phyloP scores from a whole-genome alignment of 306 rosid species.

The Ormosia semicastrata region DNA sequence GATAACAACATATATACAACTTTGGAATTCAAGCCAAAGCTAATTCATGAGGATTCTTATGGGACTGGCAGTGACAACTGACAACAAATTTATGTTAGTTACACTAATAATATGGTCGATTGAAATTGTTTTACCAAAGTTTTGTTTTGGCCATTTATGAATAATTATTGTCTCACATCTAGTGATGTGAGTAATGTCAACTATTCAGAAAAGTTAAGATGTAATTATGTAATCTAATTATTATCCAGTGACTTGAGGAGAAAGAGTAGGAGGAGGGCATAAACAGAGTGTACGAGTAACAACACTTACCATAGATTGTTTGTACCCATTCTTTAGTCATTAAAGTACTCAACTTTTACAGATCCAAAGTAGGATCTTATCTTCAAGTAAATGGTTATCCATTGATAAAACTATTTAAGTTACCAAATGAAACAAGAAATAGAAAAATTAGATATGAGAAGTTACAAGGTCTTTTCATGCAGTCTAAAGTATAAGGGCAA shows the following conservation, averaged over 20 bases:
- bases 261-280: background rate
- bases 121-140: background rate
- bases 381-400: background rate
- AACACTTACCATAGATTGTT: background rate
- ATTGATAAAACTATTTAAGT: constrained; percentile 5
- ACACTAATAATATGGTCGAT: background rate
- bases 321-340: background rate
- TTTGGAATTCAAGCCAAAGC: constrained; percentile 12
- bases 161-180: background rate
- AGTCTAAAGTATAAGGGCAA: constrained; percentile 24
- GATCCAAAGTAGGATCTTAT: constrained; percentile 24
- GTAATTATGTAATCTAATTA: background rate
- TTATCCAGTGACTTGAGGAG: background rate
- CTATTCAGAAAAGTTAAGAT: background rate
- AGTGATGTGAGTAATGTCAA: background rate
- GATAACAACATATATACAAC: background rate
- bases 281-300: background rate
- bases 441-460: background rate
- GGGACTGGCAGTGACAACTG: background rate
- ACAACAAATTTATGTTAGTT: background rate
- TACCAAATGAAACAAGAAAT: constrained; percentile 1
- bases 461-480: constrained; percentile 26
- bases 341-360: constrained; percentile 6
- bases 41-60: background rate
- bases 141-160: background rate